Evolutionary conservation across 768 basidiomycete species (phyloP).

Genomic region (Cantharellus cinnabarinus): DNA sequence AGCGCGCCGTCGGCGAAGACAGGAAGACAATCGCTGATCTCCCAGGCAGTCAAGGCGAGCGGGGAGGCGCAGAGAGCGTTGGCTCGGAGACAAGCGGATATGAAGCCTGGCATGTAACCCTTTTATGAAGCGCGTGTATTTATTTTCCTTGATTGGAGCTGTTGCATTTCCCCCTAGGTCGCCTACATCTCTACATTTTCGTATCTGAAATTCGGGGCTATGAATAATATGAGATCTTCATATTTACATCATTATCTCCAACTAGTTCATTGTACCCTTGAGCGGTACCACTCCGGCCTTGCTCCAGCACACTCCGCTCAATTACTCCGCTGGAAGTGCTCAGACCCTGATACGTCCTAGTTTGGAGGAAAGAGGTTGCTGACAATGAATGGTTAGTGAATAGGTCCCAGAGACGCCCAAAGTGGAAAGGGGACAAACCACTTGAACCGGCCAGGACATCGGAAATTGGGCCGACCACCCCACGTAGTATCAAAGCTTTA

Average conservation of each 20-base stretch:
- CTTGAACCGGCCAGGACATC: no score
- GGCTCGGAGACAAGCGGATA: not conserved
- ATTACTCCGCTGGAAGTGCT: constrained; percentile 63
- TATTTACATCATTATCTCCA: not conserved
- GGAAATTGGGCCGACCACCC: no score
- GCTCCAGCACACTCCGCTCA: constrained; percentile 60
- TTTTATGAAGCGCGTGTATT: not conserved
- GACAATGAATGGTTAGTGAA: no score
- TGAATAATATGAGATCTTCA: not conserved
- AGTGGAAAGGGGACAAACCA: no score
- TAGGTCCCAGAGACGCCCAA: no score
- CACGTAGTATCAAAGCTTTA: no score
- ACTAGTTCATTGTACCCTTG: constrained; percentile 50
- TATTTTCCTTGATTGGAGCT: not conserved
- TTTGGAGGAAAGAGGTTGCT: constrained; percentile 32
- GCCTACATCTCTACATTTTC: no score
- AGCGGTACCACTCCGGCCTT: constrained; percentile 79
- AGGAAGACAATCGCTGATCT: not conserved
- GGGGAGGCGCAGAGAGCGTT: not conserved
- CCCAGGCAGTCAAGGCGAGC: not conserved
- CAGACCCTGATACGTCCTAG: constrained; percentile 59
- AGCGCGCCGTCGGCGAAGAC: constrained; percentile 12
- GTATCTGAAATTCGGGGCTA: not conserved
- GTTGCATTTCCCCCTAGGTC: no score
- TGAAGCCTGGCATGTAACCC: not conserved